These are phyloP conservation scores for Heterobasidion parviporum DNA, from an alignment of 1,284 basidiomycete genomes.

Conservation along the genomic window DNA sequence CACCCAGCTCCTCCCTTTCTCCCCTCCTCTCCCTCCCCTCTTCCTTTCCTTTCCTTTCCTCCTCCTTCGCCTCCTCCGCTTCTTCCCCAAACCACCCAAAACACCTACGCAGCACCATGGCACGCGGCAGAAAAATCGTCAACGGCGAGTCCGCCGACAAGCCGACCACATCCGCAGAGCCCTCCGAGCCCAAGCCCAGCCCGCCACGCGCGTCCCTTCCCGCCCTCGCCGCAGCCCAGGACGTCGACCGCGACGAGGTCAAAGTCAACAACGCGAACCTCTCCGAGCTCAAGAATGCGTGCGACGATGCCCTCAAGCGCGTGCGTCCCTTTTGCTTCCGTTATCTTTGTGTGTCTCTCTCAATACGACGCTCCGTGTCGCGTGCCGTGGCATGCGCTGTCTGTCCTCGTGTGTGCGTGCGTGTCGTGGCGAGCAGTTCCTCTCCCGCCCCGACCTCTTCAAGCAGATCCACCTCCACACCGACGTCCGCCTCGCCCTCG, in stretches of 20 bases:
- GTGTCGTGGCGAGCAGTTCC: conserved; percentile 41
- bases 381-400: neutral
- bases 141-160: conserved; percentile 6
- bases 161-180: conserved; percentile 1
- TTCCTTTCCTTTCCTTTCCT: neutral
- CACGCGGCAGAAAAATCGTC: conserved; percentile 9
- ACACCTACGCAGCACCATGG: neutral
- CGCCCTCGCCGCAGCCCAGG: neutral
- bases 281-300: conserved; percentile 81
- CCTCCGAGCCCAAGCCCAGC: conserved; percentile 4
- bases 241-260: conserved; percentile 49
- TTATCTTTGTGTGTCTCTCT: neutral
- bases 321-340: conserved; percentile 38
- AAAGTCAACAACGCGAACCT: conserved; percentile 80
- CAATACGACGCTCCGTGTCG: neutral
- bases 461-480: conserved; percentile 81
- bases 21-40: neutral
- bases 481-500: conserved; percentile 76
- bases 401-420: neutral
- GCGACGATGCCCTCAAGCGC: conserved; percentile 85
- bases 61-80: neutral
- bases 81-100: neutral
- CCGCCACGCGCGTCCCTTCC: conserved; percentile 1
- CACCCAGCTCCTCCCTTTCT: too few species aligned
- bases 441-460: conserved; percentile 74